Evolutionary conservation across 2,329 filamentous ascomycete species (phyloP).

Genomic region (Parasarocladium wereldwijsianum): DNA sequence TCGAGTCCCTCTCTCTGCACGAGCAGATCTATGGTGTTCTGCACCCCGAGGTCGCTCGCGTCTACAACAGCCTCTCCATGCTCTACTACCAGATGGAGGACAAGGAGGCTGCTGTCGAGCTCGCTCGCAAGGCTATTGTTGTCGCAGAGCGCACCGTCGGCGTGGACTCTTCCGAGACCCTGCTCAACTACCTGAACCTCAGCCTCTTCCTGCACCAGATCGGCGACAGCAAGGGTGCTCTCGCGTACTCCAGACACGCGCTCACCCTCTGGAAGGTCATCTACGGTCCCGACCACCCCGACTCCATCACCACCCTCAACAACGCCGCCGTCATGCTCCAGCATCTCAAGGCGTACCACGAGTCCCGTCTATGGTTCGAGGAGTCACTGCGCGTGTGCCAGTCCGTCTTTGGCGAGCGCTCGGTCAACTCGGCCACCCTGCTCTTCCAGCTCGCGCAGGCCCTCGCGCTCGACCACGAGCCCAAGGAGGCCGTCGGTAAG

Average conservation of each 20-base stretch:
- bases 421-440: constrained; percentile 84
- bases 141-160: constrained; percentile 90
- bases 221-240: constrained; percentile 77
- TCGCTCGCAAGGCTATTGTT: constrained; percentile 91
- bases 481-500: constrained; percentile 75
- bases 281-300: constrained; percentile 84
- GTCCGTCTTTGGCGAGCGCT: constrained; percentile 74
- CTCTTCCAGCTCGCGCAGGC: constrained; percentile 96
- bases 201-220: constrained; percentile 86
- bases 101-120: constrained; percentile 87
- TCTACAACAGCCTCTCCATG: constrained; percentile 91
- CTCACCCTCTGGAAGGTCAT: constrained; percentile 94
- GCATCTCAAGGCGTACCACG: constrained; percentile 83
- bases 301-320: constrained; percentile 97
- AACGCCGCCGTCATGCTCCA: constrained; percentile 98
- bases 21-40: constrained; percentile 98
- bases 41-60: constrained; percentile 87
- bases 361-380: constrained; percentile 95
- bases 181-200: constrained; percentile 91
- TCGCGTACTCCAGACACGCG: constrained; percentile 82
- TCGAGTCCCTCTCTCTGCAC: constrained; percentile 92
- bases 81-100: constrained; percentile 97
- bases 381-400: constrained; percentile 81
- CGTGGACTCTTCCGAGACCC: constrained; percentile 83
- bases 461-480: constrained; percentile 86